Base-by-base conservation (phyloP, 257 asterid genomes). In the Verbena officinalis region DNA sequence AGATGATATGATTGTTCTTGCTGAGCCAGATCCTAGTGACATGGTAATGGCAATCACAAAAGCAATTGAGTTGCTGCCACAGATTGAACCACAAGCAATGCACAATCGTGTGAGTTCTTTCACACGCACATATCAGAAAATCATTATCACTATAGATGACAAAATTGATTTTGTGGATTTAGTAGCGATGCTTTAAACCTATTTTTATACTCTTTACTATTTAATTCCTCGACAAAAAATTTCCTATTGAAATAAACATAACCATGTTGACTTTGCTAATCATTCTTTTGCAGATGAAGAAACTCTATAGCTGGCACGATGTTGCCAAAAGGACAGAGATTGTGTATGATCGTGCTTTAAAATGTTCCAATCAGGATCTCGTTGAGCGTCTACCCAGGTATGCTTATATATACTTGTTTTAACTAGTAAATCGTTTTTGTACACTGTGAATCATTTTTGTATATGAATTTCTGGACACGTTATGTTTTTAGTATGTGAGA, bases 221-320 rank as follows among this genome's bases (percentile, higher is more conserved):
- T 27, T 27, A 27, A 2, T 27, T 27, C 5, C 33, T 2, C 2
- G 33, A 2, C 33, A 27, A 27, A 27, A 27, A 5, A 27, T 5
- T 27, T 27, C 5, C 33, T 27, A 2, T 2, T 27, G 33, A 45
- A 63, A 64, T 34, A 20, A n/a, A 12, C 17, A 20, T 42, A 17
- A 39, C 39, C 48, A 43, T 62, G 27, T 63, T 59, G 31, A 24
- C 30, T 24, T 64, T 56, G 39, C 36, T 22, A 46, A 30, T 42
- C 19, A 59, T 69, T 70, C 64, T 45, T 45, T 11, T 54, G 59
- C 93, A 94, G 99, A 79, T 94, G 84, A 90, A 90, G 82, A 72
- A 85, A 67, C 92, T 94, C 36, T 90, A 90, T 69, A 94, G 97
- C 65, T 94, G 99, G 99, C 95, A 81, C 69, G 97, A 90, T 67